These are phyloP conservation scores for Leishmania mexicana DNA, from an alignment of 208 protist genomes.

Conservation along the genomic window DNA sequence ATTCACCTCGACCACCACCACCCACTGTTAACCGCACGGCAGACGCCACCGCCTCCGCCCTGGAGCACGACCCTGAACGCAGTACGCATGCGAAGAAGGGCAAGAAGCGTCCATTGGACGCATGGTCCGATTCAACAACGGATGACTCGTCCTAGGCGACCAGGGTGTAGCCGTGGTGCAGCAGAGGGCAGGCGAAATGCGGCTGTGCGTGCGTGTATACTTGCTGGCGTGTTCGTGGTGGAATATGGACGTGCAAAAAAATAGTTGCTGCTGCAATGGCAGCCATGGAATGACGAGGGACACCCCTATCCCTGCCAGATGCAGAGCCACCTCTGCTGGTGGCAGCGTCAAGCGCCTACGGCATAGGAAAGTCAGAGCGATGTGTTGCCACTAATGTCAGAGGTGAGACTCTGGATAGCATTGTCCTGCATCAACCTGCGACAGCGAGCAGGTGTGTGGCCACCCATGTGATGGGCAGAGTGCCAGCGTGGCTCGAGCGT, in stretches of 20 bases:
- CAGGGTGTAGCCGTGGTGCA: neutral
- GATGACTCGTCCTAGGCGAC: neutral
- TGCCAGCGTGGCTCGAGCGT: neutral
- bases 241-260: neutral
- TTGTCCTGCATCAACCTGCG: neutral
- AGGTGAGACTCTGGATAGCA: neutral
- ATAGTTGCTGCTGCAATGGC: neutral
- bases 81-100: neutral
- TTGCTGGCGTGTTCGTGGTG: neutral
- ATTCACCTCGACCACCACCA: neutral
- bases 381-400: neutral
- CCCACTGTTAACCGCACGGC: neutral
- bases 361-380: neutral
- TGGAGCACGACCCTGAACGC: neutral
- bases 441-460: neutral
- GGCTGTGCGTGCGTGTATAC: neutral
- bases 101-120: neutral
- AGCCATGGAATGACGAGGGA: neutral
- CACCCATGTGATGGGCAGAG: neutral
- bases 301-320: neutral
- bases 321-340: neutral
- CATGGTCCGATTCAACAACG: neutral
- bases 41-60: neutral
- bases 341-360: neutral
- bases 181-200: neutral